phyloP scores from a whole-genome alignment of 176 grass and related monocot genomes.

The Typha latifolia region DNA sequence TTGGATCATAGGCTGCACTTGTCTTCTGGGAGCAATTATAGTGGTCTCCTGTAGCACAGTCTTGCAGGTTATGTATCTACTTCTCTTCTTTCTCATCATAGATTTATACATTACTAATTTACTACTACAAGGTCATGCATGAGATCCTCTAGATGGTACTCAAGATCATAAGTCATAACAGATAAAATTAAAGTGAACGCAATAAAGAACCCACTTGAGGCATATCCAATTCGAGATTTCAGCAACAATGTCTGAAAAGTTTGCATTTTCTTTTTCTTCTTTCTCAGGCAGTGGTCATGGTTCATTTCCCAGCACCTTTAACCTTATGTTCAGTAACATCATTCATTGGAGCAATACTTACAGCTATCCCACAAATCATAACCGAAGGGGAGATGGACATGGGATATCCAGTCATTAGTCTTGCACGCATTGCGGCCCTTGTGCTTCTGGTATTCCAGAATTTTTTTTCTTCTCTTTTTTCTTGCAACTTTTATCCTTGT shows the following conservation, averaged over 20 bases:
- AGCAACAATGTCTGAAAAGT: too few species aligned
- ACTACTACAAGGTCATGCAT: too few species aligned
- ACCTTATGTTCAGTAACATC: constrained; percentile 54
- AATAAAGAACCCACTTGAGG: too few species aligned
- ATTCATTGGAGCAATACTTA: constrained; percentile 42
- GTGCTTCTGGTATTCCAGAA: constrained; percentile 28
- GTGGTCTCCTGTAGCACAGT: constrained; percentile 49
- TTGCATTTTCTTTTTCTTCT: background rate
- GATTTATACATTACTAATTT: background rate
- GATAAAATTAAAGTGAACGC: too few species aligned
- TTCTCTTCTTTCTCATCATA: background rate
- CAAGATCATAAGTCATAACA: too few species aligned
- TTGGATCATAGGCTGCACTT: constrained; percentile 51
- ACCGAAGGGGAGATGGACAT: constrained; percentile 39
- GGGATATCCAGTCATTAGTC: constrained; percentile 34
- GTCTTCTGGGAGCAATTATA: constrained; percentile 40
- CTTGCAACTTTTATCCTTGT: background rate
- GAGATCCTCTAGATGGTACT: too few species aligned
- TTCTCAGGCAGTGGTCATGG: constrained; percentile 55
- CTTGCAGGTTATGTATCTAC: constrained; percentile 30
- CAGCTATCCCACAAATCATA: constrained; percentile 39
- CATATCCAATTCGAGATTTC: too few species aligned
- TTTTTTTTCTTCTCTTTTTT: background rate
- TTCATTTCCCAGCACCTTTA: constrained; percentile 47
- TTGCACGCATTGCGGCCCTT: constrained; percentile 27